A percentile compares a stretch with the other conserved stretches of the same genome.
These are phyloP conservation scores for Fistulinella prunicolor DNA, from an alignment of 768 basidiomycete species.

Conservation along the genomic window DNA sequence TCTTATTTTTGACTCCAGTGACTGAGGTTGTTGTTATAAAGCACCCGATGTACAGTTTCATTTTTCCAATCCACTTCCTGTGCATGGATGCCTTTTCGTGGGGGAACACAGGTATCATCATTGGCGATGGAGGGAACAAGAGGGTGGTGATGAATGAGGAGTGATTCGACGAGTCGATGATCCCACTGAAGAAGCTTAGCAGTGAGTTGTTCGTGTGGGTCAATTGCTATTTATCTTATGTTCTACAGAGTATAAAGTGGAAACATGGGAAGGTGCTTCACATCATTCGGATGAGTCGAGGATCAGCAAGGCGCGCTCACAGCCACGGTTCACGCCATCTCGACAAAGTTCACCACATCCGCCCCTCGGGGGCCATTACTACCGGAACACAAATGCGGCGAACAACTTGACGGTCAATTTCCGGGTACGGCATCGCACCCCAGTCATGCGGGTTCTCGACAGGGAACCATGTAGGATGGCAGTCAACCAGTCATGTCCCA, in stretches of 20 bases:
- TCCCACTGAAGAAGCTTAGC: slow-evolving; percentile 96
- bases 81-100: slow-evolving; percentile 98
- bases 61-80: slow-evolving; percentile 96
- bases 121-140: slow-evolving; percentile 93
- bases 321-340: slow-evolving; percentile 51
- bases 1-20: not conserved
- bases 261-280: slow-evolving; percentile 84
- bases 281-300: slow-evolving; percentile 74
- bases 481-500: slow-evolving; percentile 46
- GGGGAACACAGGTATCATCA: slow-evolving; percentile 91
- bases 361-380: slow-evolving; percentile 82
- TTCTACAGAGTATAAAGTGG: slow-evolving; percentile 81
- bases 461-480: slow-evolving; percentile 39
- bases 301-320: too few species aligned
- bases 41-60: slow-evolving; percentile 92
- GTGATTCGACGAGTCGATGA: slow-evolving; percentile 96
- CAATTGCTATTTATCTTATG: slow-evolving; percentile 2
- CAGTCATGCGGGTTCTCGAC: slow-evolving; percentile 46
- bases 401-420: slow-evolving; percentile 62
- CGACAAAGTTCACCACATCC: slow-evolving; percentile 65
- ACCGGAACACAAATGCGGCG: slow-evolving; percentile 76
- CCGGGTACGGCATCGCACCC: slow-evolving; percentile 39
- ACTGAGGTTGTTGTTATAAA: slow-evolving; percentile 38
- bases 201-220: slow-evolving; percentile 50
- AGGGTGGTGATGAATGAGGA: slow-evolving; percentile 93